These are phyloP conservation scores for Leptographium wingfieldii DNA, from an alignment of 2,329 filamentous ascomycete genomes.

Conservation along the genomic window DNA sequence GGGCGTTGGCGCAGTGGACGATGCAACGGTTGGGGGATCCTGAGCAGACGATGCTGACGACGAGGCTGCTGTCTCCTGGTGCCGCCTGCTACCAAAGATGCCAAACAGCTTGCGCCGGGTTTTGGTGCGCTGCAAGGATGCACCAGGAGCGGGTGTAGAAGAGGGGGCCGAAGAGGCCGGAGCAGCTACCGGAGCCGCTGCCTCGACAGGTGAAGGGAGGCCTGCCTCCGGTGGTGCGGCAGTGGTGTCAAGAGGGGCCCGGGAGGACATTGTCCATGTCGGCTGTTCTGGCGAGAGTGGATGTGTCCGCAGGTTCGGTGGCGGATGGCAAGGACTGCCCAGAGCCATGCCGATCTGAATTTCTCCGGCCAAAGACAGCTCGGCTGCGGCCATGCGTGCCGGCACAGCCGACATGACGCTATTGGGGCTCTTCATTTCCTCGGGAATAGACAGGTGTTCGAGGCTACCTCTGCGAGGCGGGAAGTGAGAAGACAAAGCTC, in stretches of 20 bases:
- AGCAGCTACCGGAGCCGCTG: neutral
- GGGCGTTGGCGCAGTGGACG: neutral
- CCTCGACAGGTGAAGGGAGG: neutral
- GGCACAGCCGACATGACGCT: constrained; percentile 17
- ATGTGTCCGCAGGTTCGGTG: constrained; percentile 12
- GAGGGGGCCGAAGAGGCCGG: neutral
- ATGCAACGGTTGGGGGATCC: neutral
- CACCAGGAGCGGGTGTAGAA: neutral
- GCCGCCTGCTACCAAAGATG: constrained; percentile 33
- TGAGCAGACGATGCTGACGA: neutral
- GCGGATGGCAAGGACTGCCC: constrained; percentile 49
- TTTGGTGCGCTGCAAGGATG: constrained; percentile 29
- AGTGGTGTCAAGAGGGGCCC: neutral
- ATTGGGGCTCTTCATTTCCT: constrained; percentile 24
- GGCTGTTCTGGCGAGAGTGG: neutral
- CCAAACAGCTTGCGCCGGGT: constrained; percentile 48
- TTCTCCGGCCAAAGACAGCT: constrained; percentile 28
- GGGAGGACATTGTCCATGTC: neutral
- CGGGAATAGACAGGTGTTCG: constrained; percentile 28
- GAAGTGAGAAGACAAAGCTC: neutral
- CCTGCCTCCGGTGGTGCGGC: neutral
- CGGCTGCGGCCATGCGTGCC: constrained; percentile 28
- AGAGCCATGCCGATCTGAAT: constrained; percentile 60
- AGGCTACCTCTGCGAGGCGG: constrained; percentile 4
- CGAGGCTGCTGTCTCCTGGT: constrained; percentile 16